Evolutionary conservation across 192 early-diverging fungal genomes (phyloP).

Genomic region (Coemansia sp.): DNA sequence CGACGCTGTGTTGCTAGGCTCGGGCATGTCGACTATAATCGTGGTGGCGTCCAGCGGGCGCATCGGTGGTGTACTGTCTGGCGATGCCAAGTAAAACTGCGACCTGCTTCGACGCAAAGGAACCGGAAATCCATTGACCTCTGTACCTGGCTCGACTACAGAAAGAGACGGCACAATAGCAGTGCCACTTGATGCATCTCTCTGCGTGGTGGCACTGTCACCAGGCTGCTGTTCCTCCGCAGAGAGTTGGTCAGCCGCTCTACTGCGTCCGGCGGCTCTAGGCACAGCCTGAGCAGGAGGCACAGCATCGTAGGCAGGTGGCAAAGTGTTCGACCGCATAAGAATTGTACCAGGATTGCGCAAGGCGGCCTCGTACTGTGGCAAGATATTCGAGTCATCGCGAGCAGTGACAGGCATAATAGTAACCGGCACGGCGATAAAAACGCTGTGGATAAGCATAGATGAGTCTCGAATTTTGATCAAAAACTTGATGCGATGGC

Average conservation of each 20-base stretch:
- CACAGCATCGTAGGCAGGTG: conserved; percentile 41
- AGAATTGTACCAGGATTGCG: conserved; percentile 30
- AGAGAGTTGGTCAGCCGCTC: background rate
- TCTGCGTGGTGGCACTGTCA: background rate
- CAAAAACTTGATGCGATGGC: conserved; percentile 55
- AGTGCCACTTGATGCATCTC: conserved; percentile 3
- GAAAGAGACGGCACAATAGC: background rate
- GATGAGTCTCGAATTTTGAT: conserved; percentile 47
- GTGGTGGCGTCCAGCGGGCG: background rate
- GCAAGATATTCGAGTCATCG: conserved; percentile 44
- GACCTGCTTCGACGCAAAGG: conserved; percentile 35
- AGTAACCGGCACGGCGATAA: conserved; percentile 54
- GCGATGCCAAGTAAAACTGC: conserved; percentile 49
- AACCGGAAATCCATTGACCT: conserved; percentile 37
- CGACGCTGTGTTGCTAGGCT: background rate
- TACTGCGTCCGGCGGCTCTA: background rate
- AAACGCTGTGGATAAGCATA: conserved; percentile 45
- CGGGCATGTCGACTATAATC: background rate
- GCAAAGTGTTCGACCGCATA: conserved; percentile 47
- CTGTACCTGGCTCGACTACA: conserved; percentile 18
- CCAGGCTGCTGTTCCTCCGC: background rate
- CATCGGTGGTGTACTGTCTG: conserved; percentile 32
- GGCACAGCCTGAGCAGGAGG: background rate
- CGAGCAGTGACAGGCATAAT: conserved; percentile 52
- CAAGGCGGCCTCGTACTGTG: conserved; percentile 46